Evolutionary conservation across 441 rosid genomes (phyloP), one percentile per base, ranked within the genome.

Genomic region (Gossypium lobatum): DNA sequence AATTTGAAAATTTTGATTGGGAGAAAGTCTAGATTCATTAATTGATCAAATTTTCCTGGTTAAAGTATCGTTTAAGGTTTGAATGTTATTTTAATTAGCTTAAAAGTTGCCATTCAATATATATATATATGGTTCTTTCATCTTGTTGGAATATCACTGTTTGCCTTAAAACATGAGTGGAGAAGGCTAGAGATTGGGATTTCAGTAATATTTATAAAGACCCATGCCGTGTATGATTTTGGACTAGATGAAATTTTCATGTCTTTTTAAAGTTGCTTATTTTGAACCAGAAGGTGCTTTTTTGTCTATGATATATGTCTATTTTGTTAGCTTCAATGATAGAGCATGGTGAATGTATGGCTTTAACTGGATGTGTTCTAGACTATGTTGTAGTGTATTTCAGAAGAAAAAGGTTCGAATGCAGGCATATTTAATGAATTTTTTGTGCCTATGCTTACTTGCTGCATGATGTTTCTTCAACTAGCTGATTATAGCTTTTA

Each of bases 401-500:
- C 21, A 60, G 10, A 5, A 14, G 3, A n/a, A 52, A 52, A 52
- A 16, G 54, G 14, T n/a, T 1, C 6, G 4, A 34, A n/a, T 63
- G 42, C 61, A 3, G n/a, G 57, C 57, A 46, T 67, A 7, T 20
- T 17, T 70, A 70, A 16, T 7, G n/a, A 70, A 14, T 37, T 57
- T 42, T 34, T 17, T 57, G 48, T 57, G 34, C 60, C 74, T 34
- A 53, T 34, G 31, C 13, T 57, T 55, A 37, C 34, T 55, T 31
- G 13, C 17, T 14, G 14, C 3, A 2, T 11, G 20, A 18, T 31
- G 5, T 57, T 57, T 57, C 64, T 71, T 57, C 6, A 37, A 2
- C 48, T 54, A 72, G 58, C 67, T 60, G 45, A 14, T 72, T 25
- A 60, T 16, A 60, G 74, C 6, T 60, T 23, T 60, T 45, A 2